Conservation (phyloP, 805 yeast genomes). For the Debaryomyces castellii region DNA sequence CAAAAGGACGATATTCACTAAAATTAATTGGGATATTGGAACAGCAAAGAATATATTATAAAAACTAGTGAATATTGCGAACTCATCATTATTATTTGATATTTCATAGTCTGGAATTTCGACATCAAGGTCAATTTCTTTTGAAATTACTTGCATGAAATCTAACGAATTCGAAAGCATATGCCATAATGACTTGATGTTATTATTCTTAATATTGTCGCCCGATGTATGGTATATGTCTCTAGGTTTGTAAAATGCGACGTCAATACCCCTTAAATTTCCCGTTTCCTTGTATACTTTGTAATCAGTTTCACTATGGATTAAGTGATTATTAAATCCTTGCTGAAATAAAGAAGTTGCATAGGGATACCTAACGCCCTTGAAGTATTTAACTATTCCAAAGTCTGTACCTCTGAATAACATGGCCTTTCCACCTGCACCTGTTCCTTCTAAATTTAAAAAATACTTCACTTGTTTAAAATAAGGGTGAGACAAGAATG, state of each 20-base stretch:
- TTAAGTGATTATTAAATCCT: constrained; percentile 72
- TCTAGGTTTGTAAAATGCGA: constrained; percentile 87
- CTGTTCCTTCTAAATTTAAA: constrained; percentile 88
- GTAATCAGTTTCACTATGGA: constrained; percentile 85
- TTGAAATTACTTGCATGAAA: constrained; percentile 41
- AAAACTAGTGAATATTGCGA: constrained; percentile 66
- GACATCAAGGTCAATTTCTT: constrained; percentile 32
- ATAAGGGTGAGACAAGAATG: constrained; percentile 76
- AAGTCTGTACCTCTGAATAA: constrained; percentile 82
- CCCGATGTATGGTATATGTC: constrained; percentile 76
- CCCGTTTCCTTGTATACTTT: constrained; percentile 67
- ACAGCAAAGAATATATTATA: constrained; percentile 57
- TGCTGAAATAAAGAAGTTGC: constrained; percentile 81
- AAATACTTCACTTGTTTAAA: constrained; percentile 58
- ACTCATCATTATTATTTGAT: constrained; percentile 14
- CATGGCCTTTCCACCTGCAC: constrained; percentile 84
- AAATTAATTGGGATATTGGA: constrained; percentile 49
- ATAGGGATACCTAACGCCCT: constrained; percentile 63
- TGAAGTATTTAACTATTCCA: constrained; percentile 60
- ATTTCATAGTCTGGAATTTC: constrained; percentile 21
- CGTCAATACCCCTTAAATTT: constrained; percentile 74
- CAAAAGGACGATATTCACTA: constrained; percentile 53
- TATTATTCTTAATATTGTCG: constrained; percentile 65
- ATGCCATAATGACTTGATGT: constrained; percentile 75
- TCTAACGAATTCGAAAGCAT: constrained; percentile 77